Base-by-base conservation (phyloP, 2,329 filamentous ascomycete species). In the Calonectria pseudoturangicola region DNA sequence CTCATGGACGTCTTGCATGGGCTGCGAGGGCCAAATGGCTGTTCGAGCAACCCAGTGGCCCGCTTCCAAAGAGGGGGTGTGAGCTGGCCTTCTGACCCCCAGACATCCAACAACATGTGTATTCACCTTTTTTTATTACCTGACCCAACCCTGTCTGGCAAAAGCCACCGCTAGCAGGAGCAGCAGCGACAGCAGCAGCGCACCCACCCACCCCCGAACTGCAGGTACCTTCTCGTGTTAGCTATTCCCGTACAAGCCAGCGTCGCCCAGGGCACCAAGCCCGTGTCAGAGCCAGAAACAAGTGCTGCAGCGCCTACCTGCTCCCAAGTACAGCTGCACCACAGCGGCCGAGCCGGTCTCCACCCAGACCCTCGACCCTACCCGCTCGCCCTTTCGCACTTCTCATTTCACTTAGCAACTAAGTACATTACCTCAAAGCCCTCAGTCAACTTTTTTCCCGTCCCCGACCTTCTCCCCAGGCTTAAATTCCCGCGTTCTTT, bases 401-500 rank as follows among this genome's bases (percentile, higher is more conserved):
- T 67, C 68, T 66, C 70, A 71, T 71, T 71, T 71, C 58, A 64
- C 70, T 68, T 60, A 71, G 56, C 64, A 71, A 60, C 69, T 67
- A 70, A 66, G 68, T 58, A 56, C 68, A 70, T 70, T 70, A 54
- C 69, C 69, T 82, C 77, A 74, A 78, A 80, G 75, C 78, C 78
- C 78, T 80, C 76, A 77, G 69, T 74, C 76, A 74, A 74, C 73
- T 74, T 72, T 77, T 74, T 71, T 62, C 47, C 71, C 63, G 63
- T 71, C 63, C 71, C 67, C 76, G 70, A 60, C 76, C 64, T 73
- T 68, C 70, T 73, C 76, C 58, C 71, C 71, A 66, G 66, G 47
- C 56, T 76, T 78, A 80, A 80, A 79, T 80, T 80, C 74, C 77
- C 78, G 78, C 78, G 64, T 67, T 73, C 71, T 77, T 76, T 71